Base-by-base conservation (phyloP, 2,329 filamentous ascomycete genomes). In the Verticillium nonalfalfae region DNA sequence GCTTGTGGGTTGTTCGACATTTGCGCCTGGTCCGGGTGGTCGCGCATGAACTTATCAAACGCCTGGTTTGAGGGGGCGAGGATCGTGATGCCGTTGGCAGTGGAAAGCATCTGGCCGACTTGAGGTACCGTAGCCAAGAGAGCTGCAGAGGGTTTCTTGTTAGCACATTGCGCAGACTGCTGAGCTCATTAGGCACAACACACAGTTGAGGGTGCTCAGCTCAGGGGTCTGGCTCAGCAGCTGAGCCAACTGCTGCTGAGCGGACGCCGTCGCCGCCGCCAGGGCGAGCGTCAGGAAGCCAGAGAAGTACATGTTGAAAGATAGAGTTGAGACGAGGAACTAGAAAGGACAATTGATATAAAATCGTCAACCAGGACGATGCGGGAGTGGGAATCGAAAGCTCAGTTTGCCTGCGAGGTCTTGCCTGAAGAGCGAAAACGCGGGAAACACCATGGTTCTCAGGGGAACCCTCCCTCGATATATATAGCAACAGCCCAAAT, bases 1-100 rank as follows among this genome's bases (percentile, higher is more conserved):
- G 83, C 75, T 18, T 82, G 68, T 59, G 77, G 77, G 52, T 75
- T 74, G 45, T 52, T 52, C 6, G 45, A 52, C 45, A 52, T 52
- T 40, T 85, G 71, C 6, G 78, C 75, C 26, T 78, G 79, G 64
- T 78, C 82, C 11, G 77, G 76, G 60, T 78, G 76, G 18, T 79
- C 74, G 21, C 38, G 57, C 57, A 58, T 58, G 57, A 58, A 58
- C 55, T 70, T 70, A 34, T 80, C 75, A 74, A 90, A 86, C 11
- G 86, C 86, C 2, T 75, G 75, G 70, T 89, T 86, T 68, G 75
- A 79, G 1, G 88, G 87, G 0, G 82, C 85, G 65, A 90, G 89
- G 64, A 90, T 78, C 60, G 88, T 90, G 50, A 90, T 66, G 68
- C 86, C 78, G 35, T 68, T 69, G 14, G 70, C 66, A 14, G 65